phyloP scores from a whole-genome alignment of 139 green algal species.

The Dunaliella primolecta region DNA sequence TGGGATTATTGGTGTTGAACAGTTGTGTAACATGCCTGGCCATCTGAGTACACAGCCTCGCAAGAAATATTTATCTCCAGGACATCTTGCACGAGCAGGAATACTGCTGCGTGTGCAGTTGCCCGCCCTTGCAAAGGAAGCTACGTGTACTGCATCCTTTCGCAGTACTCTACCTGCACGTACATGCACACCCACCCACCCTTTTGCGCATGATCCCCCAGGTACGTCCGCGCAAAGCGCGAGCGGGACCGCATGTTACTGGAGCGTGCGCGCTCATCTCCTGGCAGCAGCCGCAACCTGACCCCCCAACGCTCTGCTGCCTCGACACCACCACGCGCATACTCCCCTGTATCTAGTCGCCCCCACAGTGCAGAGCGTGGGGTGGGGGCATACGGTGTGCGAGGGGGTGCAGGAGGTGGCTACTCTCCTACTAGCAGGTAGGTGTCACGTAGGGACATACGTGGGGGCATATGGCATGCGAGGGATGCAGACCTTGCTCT shows the following conservation, averaged over 20 bases:
- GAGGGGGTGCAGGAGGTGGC: neutral
- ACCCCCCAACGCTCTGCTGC: slow-evolving; percentile 22
- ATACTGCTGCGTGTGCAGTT: no score
- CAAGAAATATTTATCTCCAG: no score
- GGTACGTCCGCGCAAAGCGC: slow-evolving; percentile 7
- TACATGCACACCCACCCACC: neutral
- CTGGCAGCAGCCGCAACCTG: slow-evolving; percentile 15
- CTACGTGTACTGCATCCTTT: no score
- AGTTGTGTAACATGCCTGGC: no score
- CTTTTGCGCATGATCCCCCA: slow-evolving; percentile 5
- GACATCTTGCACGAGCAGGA: no score
- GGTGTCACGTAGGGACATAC: no score
- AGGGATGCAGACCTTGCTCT: no score
- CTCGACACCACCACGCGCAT: neutral
- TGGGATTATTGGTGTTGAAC: no score
- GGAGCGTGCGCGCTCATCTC: slow-evolving; percentile 2
- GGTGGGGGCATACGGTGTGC: neutral
- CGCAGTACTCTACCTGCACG: no score
- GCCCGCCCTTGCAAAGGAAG: neutral
- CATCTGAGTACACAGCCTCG: no score
- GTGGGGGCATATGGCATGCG: no score
- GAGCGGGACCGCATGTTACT: neutral
- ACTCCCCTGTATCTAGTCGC: slow-evolving; percentile 19
- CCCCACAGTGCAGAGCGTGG: slow-evolving; percentile 31
- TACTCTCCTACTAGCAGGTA: neutral